Percentiles rank a stretch among this genome's conserved stretches.
Conservation (phyloP, 352 stramenopile genomes). For the Peronosclerospora sorghi region DNA sequence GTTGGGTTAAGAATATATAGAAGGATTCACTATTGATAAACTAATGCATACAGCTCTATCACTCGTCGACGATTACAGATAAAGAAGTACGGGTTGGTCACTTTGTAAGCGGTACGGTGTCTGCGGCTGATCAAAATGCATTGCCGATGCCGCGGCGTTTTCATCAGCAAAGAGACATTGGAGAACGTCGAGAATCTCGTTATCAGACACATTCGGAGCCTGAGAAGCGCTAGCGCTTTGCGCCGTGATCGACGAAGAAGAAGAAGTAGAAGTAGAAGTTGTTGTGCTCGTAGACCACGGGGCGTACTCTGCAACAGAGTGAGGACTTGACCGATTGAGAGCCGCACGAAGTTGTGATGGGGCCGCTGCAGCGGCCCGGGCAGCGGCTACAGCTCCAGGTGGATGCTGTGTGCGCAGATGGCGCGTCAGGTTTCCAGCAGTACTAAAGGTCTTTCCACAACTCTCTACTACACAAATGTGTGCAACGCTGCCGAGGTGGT, state of each 20-base stretch:
- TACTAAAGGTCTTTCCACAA: conserved; percentile 60
- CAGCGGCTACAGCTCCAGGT: conserved; percentile 21
- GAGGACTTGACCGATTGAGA: conserved; percentile 8
- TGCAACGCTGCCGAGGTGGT: conserved; percentile 39
- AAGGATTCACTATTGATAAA: conserved; percentile 28
- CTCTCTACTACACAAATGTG: conserved; percentile 45
- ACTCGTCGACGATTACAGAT: conserved; percentile 20
- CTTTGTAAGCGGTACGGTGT: conserved; percentile 19
- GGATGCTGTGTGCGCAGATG: conserved; percentile 58
- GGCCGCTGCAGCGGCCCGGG: conserved; percentile 14
- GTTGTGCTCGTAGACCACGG: conserved; percentile 16
- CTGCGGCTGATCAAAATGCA: conserved; percentile 8
- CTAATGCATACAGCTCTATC: conserved; percentile 28
- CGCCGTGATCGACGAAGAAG: not conserved
- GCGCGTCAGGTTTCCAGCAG: conserved; percentile 51
- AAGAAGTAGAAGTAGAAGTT: not conserved
- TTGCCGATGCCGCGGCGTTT: conserved; percentile 4
- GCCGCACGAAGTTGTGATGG: conserved; percentile 8
- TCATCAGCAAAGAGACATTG: conserved; percentile 34
- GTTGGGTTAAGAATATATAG: conserved; percentile 8
- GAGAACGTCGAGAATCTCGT: conserved; percentile 34
- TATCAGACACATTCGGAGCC: conserved; percentile 24
- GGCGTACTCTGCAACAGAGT: conserved; percentile 17
- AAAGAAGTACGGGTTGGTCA: conserved; percentile 25
- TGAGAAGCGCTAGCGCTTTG: conserved; percentile 11